Evolutionary conservation across 2,329 filamentous ascomycete species (phyloP), one percentile per base, ranked within the genome.

Genomic region (Aschersonia sp.): DNA sequence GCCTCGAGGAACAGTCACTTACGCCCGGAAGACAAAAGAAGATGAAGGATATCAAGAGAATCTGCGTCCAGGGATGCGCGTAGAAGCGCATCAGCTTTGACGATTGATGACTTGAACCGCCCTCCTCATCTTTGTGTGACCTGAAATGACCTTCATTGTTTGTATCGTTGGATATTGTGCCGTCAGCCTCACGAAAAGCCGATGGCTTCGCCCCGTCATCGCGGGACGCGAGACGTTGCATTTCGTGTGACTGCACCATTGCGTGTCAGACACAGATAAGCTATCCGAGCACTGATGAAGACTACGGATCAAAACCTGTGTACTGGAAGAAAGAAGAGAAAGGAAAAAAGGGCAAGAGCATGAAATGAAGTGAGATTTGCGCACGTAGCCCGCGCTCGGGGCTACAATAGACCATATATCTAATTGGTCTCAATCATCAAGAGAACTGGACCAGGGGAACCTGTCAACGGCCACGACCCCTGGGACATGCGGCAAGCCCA

Each of bases 11-110:
- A 37, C 35, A 12, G 4, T 12, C 35, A 63, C 68, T 46, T 58
- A 68, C 66, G 11, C 66, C 66, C 5, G 68, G 69, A 35, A 68
- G 63, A 47, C 69, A 72, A 53, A 72, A 71, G 52, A 67, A 72
- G 46, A 73, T 71, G 45, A 72, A 60, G 55, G 67, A 68, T 49
- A 72, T 71, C 45, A 72, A 58, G 2, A 68, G 30, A 44, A 72
- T 69, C 54, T 73, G 69, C 42, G 67, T 66, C 69, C 69, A 73
- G 11, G 66, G 64, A 51, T 71, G 58, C 6, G 63, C 59, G 53
- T 68, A 70, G 46, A 69, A 49, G 39, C 54, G 50, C 42, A 54
- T 52, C 8, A 56, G 46, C 48, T 53, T 50, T 11, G 53, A 57
- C 43, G 48, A 5, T 12, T 37, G 52, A 42, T 50, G 46, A 29